These are phyloP conservation scores for Anisodus acutangulus DNA, from an alignment of 257 asterid genomes.

Conservation along the genomic window DNA sequence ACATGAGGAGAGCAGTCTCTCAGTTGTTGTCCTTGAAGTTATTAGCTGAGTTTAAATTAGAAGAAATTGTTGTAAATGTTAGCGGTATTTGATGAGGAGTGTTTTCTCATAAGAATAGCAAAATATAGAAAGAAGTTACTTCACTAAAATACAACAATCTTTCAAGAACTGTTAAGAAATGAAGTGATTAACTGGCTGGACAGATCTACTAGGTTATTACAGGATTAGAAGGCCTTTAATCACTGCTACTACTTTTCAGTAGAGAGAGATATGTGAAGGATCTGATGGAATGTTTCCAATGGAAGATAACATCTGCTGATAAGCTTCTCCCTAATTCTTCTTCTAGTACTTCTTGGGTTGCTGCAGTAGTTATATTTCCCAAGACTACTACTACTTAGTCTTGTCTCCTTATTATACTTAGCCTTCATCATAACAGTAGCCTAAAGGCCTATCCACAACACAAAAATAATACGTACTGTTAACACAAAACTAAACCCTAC, in stretches of 20 bases:
- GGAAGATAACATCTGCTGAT: conserved; percentile 90
- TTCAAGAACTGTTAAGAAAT: too few species aligned
- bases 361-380: conserved; percentile 24
- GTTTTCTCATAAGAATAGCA: too few species aligned
- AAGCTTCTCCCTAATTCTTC: conserved; percentile 55
- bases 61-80: too few species aligned
- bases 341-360: conserved; percentile 35
- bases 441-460: conserved; percentile 43
- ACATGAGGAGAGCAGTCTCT: too few species aligned
- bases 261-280: conserved; percentile 70
- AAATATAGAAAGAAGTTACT: too few species aligned
- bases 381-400: conserved; percentile 39
- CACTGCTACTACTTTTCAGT: conserved; percentile 49
- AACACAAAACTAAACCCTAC: conserved; percentile 33
- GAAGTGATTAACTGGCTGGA: conserved; percentile 19
- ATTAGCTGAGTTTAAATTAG: too few species aligned
- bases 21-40: too few species aligned
- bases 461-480: conserved; percentile 48
- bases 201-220: conserved; percentile 68
- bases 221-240: conserved; percentile 48
- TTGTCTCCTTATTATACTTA: conserved; percentile 45
- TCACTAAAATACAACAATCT: too few species aligned
- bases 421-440: conserved; percentile 78
- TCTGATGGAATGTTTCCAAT: conserved; percentile 88
- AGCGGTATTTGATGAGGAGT: too few species aligned